phyloP scores from a whole-genome alignment of 202 grass and related monocot species.

The Thinopyrum obtusiflorum region DNA sequence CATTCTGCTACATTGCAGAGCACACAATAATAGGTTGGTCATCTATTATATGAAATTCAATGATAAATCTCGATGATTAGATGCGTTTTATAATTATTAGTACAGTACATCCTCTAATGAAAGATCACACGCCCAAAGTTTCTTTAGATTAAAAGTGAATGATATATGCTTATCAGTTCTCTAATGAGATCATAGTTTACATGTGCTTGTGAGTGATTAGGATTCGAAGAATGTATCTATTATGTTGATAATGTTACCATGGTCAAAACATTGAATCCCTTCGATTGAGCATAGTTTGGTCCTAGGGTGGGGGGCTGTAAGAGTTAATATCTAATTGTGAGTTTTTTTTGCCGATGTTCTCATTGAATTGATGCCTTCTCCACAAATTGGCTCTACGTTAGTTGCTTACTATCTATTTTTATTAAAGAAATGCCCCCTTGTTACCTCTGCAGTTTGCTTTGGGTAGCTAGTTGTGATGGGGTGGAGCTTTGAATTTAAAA shows the following conservation, averaged over 20 bases:
- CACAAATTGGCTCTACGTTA: neutral
- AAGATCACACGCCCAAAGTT: neutral
- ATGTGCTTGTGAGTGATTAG: neutral
- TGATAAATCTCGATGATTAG: neutral
- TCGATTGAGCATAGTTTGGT: neutral
- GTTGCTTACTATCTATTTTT: neutral
- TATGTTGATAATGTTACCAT: constrained; percentile 1
- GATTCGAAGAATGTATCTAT: neutral
- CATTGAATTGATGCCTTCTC: neutral
- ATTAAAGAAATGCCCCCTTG: neutral
- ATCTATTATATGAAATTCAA: neutral
- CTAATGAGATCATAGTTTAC: neutral
- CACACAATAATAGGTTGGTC: neutral
- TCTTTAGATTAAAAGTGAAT: neutral
- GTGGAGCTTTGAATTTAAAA: neutral
- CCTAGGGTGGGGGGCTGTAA: neutral
- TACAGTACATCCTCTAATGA: neutral
- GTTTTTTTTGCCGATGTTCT: neutral
- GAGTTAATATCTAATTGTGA: neutral
- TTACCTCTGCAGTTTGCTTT: neutral
- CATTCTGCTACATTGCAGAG: neutral
- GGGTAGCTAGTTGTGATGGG: neutral
- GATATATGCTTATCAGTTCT: neutral
- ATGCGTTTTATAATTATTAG: neutral
- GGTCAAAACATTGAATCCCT: neutral